phyloP scores from a whole-genome alignment of 169 alveolate genomes.

The Babesia divergens region DNA sequence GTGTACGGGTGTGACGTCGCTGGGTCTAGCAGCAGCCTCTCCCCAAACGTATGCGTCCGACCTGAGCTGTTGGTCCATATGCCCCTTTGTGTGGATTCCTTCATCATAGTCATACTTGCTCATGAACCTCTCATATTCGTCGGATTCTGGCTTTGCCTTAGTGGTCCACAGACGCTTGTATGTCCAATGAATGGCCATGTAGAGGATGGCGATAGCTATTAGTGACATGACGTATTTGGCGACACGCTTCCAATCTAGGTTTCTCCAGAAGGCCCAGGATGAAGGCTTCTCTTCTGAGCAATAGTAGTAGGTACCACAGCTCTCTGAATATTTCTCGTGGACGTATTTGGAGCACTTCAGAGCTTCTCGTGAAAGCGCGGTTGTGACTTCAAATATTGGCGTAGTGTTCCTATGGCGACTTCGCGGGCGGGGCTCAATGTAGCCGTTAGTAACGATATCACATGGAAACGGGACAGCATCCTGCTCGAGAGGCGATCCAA shows the following conservation, averaged over 20 bases:
- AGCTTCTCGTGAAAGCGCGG: constrained; percentile 43
- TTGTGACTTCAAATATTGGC: constrained; percentile 33
- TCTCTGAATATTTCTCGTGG: constrained; percentile 14
- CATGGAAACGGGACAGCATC: constrained; percentile 69
- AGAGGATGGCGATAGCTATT: background rate
- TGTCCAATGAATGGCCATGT: background rate
- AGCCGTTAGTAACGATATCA: constrained; percentile 50
- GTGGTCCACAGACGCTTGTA: background rate
- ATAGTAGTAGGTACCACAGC: constrained; percentile 55
- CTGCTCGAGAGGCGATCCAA: constrained; percentile 66
- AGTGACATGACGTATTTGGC: background rate
- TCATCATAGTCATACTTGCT: constrained; percentile 33
- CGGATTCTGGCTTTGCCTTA: background rate
- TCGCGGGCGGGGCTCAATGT: constrained; percentile 15
- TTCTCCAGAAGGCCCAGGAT: background rate
- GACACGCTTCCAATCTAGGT: background rate
- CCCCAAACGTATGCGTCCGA: constrained; percentile 57
- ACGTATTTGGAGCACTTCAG: constrained; percentile 48
- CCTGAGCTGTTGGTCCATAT: constrained; percentile 21
- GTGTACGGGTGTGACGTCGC: constrained; percentile 65
- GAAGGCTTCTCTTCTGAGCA: constrained; percentile 24
- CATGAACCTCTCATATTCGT: constrained; percentile 13
- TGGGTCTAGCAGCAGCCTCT: constrained; percentile 38
- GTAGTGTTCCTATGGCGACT: background rate
- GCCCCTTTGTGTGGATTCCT: background rate